Evolutionary conservation across 345 rosid genomes (phyloP).

Genomic region (Limnanthes douglasii): DNA sequence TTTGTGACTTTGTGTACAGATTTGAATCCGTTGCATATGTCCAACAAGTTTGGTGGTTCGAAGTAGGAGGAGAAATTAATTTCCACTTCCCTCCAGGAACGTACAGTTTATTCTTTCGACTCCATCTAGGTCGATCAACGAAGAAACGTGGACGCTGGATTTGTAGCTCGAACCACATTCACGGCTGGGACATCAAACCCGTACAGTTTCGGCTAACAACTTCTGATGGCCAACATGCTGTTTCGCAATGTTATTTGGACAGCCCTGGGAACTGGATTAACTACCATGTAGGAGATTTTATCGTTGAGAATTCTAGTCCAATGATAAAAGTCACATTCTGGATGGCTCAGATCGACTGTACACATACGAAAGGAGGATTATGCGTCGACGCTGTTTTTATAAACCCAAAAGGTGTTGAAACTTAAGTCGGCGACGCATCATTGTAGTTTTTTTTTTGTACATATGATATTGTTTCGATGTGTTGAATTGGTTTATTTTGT

Average conservation of each 20-base stretch:
- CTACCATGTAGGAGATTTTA: slow-evolving; percentile 70
- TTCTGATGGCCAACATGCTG: slow-evolving; percentile 50
- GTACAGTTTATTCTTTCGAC: slow-evolving; percentile 67
- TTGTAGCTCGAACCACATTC: slow-evolving; percentile 60
- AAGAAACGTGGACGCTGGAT: slow-evolving; percentile 59
- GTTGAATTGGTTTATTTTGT: too few relatives aligned
- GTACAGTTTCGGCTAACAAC: slow-evolving; percentile 65
- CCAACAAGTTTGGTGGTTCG: slow-evolving; percentile 96
- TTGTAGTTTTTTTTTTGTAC: too few relatives aligned
- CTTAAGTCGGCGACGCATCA: too few relatives aligned
- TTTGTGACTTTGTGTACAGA: slow-evolving; percentile 31
- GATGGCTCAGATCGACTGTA: slow-evolving; percentile 79
- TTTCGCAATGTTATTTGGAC: slow-evolving; percentile 31
- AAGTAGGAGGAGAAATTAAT: slow-evolving; percentile 67
- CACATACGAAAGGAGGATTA: slow-evolving; percentile 89
- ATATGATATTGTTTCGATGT: too few relatives aligned
- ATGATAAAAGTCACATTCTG: slow-evolving; percentile 42
- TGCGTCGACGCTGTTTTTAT: slow-evolving; percentile 58
- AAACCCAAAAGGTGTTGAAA: slow-evolving; percentile 43
- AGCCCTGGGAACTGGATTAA: slow-evolving; percentile 55
- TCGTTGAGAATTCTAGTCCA: slow-evolving; percentile 18
- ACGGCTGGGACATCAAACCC: slow-evolving; percentile 86
- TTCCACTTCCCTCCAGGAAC: slow-evolving; percentile 65
- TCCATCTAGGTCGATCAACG: slow-evolving; percentile 46
- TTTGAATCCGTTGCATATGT: slow-evolving; percentile 68